Evolutionary conservation across 225 moss, liverwort and hornwort genomes (phyloP).

Genomic region (Neckera pumila): DNA sequence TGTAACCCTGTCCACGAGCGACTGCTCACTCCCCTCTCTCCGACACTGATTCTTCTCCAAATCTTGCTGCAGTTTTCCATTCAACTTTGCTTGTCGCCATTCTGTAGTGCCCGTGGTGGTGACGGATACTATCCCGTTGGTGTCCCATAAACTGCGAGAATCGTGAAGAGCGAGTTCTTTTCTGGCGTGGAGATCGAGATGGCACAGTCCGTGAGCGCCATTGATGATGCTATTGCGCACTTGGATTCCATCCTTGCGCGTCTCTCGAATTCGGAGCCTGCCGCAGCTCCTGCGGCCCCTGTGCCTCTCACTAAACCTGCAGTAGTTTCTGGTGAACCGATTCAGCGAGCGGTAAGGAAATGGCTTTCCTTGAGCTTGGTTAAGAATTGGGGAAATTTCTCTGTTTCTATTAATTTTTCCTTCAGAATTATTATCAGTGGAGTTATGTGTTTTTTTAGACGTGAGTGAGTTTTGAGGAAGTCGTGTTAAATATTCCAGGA

Average conservation of each 20-base stretch:
- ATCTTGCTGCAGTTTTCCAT: neutral
- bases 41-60: neutral
- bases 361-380: neutral
- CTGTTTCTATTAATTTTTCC: too few species aligned
- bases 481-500: neutral
- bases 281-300: neutral
- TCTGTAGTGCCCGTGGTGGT: neutral
- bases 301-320: neutral
- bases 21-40: neutral
- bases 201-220: constrained; percentile 24
- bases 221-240: constrained; percentile 46
- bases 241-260: constrained; percentile 39
- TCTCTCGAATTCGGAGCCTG: constrained; percentile 15
- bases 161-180: neutral
- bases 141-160: neutral
- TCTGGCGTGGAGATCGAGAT: neutral
- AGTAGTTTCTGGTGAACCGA: constrained; percentile 4
- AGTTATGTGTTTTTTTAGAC: neutral
- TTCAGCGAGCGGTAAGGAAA: neutral
- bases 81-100: neutral
- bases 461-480: neutral
- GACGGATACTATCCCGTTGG: neutral
- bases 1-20: neutral
- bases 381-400: neutral
- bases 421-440: neutral